Conservation (phyloP, 805 yeast species). For the Trichomonascus vanleenenianus region DNA sequence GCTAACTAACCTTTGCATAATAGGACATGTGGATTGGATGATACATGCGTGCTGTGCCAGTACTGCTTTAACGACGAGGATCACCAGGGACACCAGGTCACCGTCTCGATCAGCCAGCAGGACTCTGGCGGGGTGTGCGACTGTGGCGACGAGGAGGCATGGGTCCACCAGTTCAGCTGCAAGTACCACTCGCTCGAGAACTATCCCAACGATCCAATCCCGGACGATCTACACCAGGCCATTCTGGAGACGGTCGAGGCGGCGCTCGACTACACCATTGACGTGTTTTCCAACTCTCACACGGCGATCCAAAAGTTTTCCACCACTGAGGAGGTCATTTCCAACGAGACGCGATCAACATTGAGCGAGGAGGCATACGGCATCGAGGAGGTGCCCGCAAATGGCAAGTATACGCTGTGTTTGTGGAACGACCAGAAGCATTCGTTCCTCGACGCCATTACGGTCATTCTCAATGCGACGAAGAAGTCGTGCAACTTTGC, state of each 20-base stretch:
- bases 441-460: conserved; percentile 67
- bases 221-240: conserved; percentile 36
- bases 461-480: conserved; percentile 56
- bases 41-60: conserved; percentile 76
- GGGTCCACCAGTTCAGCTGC: conserved; percentile 52
- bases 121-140: conserved; percentile 78
- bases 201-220: conserved; percentile 29
- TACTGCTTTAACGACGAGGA: conserved; percentile 61
- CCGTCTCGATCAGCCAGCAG: conserved; percentile 48
- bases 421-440: conserved; percentile 75
- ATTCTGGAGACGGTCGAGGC: conserved; percentile 22
- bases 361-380: conserved; percentile 40
- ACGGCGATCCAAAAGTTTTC: conserved; percentile 21
- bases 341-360: conserved; percentile 27
- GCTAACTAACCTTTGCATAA: background rate
- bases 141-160: conserved; percentile 85
- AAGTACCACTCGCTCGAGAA: conserved; percentile 29
- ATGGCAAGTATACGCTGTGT: conserved; percentile 44
- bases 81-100: conserved; percentile 68
- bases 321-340: conserved; percentile 20
- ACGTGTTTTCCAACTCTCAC: conserved; percentile 23
- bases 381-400: conserved; percentile 36
- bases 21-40: conserved; percentile 69
- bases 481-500: conserved; percentile 59
- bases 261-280: conserved; percentile 27